Evolutionary conservation across 1,284 basidiomycete species (phyloP), one percentile per base, ranked within the genome.

Genomic region (Caloboletus firmus): DNA sequence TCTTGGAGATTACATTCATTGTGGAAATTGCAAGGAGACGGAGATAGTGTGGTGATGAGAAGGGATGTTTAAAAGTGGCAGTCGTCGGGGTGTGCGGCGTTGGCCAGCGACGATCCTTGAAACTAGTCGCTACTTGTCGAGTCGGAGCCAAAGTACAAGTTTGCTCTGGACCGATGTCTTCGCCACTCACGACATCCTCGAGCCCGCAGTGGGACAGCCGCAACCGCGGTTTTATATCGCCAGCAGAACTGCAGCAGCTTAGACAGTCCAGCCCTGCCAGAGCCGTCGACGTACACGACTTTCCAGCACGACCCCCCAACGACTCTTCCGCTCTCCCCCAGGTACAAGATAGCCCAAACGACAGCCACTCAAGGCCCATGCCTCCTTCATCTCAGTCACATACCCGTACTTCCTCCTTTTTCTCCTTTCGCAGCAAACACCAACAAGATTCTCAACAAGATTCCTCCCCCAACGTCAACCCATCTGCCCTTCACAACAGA

Each of bases 161-260:
- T 60, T 20, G 18, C 35, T 34, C 20, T 51, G 31, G 48, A 31
- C 28, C 1, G 9, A 60, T 57, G 58, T 56, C 68, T 45, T 65
- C 68, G 47, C 48, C 65, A 32, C 45, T 24, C 49, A 46, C 24
- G 48, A 35, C 54, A 2, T 68, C 67, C 30, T 67, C 71, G 45
- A 76, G 73, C 55, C 72, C 73, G 26, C 74, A 74, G 60, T 80
- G 79, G 79, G 79, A 82, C 58, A 74, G 59, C 59, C 74, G 78
- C 39, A 75, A 79, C 53, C 70, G 74, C 22, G 74, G 75, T 24
- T 81, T 82, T 58, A 73, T 81, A 39, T 75, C 78, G 4, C 80
- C 79, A 13, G 69, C 77, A 15, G 76, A 74, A 46, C 72, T 81
- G 1, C 78, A 79, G 56, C 76, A 78, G 46, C 72, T 75, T 40